These are phyloP conservation scores for Dovyalis caffra DNA, from an alignment of 345 rosid genomes.

Conservation along the genomic window DNA sequence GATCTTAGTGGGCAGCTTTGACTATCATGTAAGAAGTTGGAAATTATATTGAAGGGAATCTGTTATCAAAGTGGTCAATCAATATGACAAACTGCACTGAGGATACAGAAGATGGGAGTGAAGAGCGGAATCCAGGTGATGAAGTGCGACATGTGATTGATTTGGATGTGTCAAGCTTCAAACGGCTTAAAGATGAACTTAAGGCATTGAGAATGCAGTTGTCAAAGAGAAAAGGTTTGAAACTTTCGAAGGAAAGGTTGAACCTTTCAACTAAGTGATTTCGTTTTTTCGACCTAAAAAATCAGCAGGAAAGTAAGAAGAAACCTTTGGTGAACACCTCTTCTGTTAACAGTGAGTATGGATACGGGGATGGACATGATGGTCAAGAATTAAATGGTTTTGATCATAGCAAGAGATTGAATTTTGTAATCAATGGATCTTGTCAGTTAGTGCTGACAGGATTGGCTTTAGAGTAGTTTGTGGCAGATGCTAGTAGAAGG, in stretches of 20 bases:
- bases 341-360: neutral
- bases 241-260: neutral
- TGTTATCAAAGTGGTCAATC: neutral
- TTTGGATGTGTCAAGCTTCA: neutral
- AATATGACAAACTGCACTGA: constrained; percentile 8
- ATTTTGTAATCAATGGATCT: neutral
- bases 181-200: constrained; percentile 2
- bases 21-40: neutral
- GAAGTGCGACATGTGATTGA: neutral
- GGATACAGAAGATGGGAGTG: neutral
- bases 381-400: neutral
- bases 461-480: neutral
- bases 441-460: neutral
- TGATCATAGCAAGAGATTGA: constrained; percentile 14
- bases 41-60: neutral
- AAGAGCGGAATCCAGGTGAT: neutral
- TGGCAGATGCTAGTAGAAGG: neutral
- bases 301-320: neutral
- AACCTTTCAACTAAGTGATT: neutral
- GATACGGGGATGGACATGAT: constrained; percentile 5
- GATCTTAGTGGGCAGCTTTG: neutral
- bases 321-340: neutral
- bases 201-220: neutral
- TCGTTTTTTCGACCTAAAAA: neutral
- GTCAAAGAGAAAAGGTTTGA: neutral